Evolutionary conservation across 495 filamentous ascomycete genomes (phyloP), one percentile per base, ranked within the genome.

Genomic region (Daldinia loculata): DNA sequence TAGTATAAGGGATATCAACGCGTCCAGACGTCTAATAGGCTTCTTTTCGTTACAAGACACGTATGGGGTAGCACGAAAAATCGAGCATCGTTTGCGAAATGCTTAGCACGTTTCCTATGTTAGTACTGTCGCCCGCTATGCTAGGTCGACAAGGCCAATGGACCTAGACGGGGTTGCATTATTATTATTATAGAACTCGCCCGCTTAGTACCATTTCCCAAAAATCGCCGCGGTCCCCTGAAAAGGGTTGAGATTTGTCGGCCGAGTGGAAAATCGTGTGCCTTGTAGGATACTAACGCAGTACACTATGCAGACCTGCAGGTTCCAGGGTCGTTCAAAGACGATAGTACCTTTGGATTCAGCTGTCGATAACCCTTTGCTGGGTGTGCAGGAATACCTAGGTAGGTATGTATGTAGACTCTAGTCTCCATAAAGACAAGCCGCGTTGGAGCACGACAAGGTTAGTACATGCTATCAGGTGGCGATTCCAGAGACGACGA

Each of bases 381-480:
- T 66, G 53, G 59, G 39, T 50, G 58, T 41, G 43, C 57, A 62
- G 59, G 57, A 45, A 48, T 48, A 22, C 43, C 9, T 12, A 48
- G 3, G 11, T 36, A 36, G 1, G 43, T 48, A 45, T 17, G 56
- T 38, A 63, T 59, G 61, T 63, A 70, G 51, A 69, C 58, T 61
- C 62, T 52, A 56, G 58, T 57, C 60, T 61, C 55, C 36, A 67
- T 52, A 45, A 63, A 56, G 63, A 50, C 63, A 63, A 72, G 51
- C 70, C 56, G 61, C 48, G 26, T 69, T 69, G 61, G 58, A 43
- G 58, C 17, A 67, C 39, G 51, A 56, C 67, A 74, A 34, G 53
- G 39, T 64, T 62, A 59, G 59, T 67, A 74, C 71, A 50, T 61
- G 55, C 41, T 63, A 66, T 70, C 66, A 69, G 58, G 71, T 74